Evolutionary conservation across 306 rosid genomes (phyloP), one percentile per base, ranked within the genome.

Genomic region (Cucurbita argyrosperma): DNA sequence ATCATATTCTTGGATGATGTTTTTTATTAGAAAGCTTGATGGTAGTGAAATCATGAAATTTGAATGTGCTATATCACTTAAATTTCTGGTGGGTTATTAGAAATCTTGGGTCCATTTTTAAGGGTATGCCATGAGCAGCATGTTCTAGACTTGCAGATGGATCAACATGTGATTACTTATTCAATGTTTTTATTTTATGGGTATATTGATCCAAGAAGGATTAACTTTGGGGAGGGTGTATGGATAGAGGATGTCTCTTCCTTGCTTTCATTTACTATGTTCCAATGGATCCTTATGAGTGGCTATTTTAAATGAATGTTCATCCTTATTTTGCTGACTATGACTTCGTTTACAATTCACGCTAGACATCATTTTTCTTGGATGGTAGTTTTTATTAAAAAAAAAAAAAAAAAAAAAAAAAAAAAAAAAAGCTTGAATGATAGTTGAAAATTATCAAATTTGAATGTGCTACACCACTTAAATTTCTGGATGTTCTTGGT

Each of bases 111-210:
- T 42, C 37, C 71, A 65, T 65, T 42, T 21, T n/a, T 39, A 5
- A 10, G 52, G 37, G 70, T 7, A 40, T 63, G 15, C 9, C 16
- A 65, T 12, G 70, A 39, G 69, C 23, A 39, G 43, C 18, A 59
- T 59, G 65, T 39, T 63, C 53, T 49, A 76, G 80, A 85, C 84
- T 79, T 95, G 81, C 78, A 52, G 82, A 91, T 95, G 96, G 96
- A 91, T 83, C 99, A 95, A 74, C 83, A 91, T 76, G 99, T 95
- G 87, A 87, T 96, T 88, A 74, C 70, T 60, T n/a, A 42, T 30
- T 45, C 21, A 19, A 9, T 43, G n/a, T 42, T 10, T 65, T 43
- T 10, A 19, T 18, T n/a, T 51, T 42, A 65, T 65, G 15, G 16
- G 23, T 5, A n/a, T 63, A 39, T 65, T 18, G 16, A 65, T 65